Base-by-base conservation (phyloP, 306 rosid species). In the Cicer pinnatifidum region DNA sequence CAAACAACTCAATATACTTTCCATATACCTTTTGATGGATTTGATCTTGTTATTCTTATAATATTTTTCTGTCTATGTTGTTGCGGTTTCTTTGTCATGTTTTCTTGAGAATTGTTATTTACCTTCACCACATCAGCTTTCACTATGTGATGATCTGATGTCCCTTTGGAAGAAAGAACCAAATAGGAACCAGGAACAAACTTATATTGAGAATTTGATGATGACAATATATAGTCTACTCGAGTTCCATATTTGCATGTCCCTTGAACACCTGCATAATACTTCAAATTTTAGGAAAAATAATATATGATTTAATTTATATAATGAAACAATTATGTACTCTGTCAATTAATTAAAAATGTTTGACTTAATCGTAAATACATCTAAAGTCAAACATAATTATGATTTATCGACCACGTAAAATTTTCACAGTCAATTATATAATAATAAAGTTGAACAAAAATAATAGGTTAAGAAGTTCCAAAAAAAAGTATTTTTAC, bases 111-210 rank as follows among this genome's bases (percentile, higher is more conserved):
- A 59, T 61, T 57, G 51, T 13, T 69, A 28, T 58, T 67, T 67
- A 20, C 75, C 82, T 81, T 95, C 35, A 84, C 56, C 28, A 91
- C 56, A 28, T 95, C 97, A 73, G 78, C 99, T 78, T 85, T 95
- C 75, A 95, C 97, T 51, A 95, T 90, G 84, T 95, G 99, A 85
- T 95, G 99, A 87, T 95, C 97, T 39, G 99, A 95, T 53, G 97
- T 94, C 57, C 98, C 97, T 83, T 94, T 91, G 44, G 98, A 94
- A n/a, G 98, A 94, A 51, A 83, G 80, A 39, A 94, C 98, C 8
- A 89, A 84, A 81, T 94, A 94, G 43, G 99, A 91, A 56, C 96
- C 96, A 0, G 97, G 93, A 70, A 90, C 97, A 75, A 90, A 91
- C 82, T 91, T 81, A 76, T 79, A 91, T 0, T 81, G 78, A 19